Base-by-base conservation (phyloP, 2,329 filamentous ascomycete species). In the Atkinsonella hypoxylon region DNA sequence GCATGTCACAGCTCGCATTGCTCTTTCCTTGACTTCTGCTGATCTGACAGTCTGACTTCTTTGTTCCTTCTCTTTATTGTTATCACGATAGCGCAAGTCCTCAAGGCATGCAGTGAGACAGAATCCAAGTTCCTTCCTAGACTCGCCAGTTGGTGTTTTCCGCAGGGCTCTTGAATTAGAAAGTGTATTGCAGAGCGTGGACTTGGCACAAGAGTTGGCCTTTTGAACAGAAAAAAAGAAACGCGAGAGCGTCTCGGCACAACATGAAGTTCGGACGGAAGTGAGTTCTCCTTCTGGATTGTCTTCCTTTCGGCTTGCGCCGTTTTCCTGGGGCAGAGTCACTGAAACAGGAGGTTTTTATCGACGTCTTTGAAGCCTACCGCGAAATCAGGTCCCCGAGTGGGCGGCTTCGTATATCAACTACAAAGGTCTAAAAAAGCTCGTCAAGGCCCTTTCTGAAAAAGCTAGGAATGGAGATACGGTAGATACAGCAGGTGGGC, bases 341-440 rank as follows among this genome's bases (percentile, higher is more conserved):
- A 42, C 55, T 59, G 45, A 57, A 52, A 50, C 51, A 26, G 15
- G 17, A n/a, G 30, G 30, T 42, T 47, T 32, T 49, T 43, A 34
- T 34, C 49, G 13, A 22, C 38, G 12, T 30, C 7, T n/a, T 50
- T 45, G 47, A 51, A 83, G 81, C 63, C 76, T 94, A 50, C 80
- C 87, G 17, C 81, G 86, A 45, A 89, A 90, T 63, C 86, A 91
- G 70, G 87, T 93, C 62, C 88, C 87, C 45, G 87, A 91, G 70
- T 94, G 88, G 88, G 83, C 86, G 49, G 75, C 82, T 51, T 83
- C 77, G 32, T 94, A 94, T 65, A 90, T 93, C 72, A 82, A 93
- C 70, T 94, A 94, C 74, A 93, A 91, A 65, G 82, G 83, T 59
- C 74, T 97, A 61, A 98, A 98, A 76, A 95, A 93, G 73, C 79